These are phyloP conservation scores for Aspergillus ibericus DNA, from an alignment of 2,329 filamentous ascomycete genomes.

Conservation along the genomic window DNA sequence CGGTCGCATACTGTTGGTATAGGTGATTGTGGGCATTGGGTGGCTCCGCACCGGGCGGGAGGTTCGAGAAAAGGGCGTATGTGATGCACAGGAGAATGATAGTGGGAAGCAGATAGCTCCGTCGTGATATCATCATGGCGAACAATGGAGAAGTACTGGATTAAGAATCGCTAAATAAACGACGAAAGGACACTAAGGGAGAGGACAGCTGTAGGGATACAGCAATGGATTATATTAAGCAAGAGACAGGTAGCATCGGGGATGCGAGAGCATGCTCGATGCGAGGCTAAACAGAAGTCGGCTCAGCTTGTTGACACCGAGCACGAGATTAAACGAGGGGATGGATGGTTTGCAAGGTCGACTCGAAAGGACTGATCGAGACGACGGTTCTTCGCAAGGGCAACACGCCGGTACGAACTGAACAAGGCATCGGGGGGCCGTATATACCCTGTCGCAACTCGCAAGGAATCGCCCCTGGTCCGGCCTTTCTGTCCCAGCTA, in stretches of 20 bases:
- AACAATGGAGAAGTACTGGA: not conserved
- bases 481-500: constrained; percentile 3
- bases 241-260: constrained; percentile 10
- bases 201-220: constrained; percentile 9
- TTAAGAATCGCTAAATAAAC: not conserved
- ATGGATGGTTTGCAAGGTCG: not conserved
- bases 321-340: not conserved
- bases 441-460: constrained; percentile 11
- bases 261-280: constrained; percentile 11
- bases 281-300: not conserved
- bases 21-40: constrained; percentile 11
- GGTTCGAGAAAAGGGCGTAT: constrained; percentile 24
- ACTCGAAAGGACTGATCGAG: not conserved
- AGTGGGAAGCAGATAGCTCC: constrained; percentile 27
- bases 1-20: constrained; percentile 13
- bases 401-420: not conserved
- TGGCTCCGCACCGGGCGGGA: constrained; percentile 22
- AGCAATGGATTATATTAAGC: constrained; percentile 9
- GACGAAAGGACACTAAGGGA: constrained; percentile 8
- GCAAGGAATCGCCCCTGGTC: constrained; percentile 18
- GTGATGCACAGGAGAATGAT: constrained; percentile 26
- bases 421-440: constrained; percentile 4
- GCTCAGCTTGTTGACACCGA: not conserved
- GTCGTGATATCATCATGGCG: constrained; percentile 29
- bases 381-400: not conserved